Evolutionary conservation across 2,329 filamentous ascomycete genomes (phyloP).

Genomic region (Xylariaceae sp.): DNA sequence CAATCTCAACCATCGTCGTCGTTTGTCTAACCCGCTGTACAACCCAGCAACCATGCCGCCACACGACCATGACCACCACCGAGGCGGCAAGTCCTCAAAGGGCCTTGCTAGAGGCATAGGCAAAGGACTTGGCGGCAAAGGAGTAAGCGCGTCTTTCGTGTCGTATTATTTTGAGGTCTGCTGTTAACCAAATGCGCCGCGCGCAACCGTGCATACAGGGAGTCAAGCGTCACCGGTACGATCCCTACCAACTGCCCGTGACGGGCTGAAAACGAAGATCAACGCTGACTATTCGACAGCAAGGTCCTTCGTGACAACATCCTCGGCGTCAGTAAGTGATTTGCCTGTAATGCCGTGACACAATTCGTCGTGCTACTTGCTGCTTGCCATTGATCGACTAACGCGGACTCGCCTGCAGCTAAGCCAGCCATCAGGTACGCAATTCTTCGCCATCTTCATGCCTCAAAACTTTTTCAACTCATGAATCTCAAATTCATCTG

Average conservation of each 20-base stretch:
- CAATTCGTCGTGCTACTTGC: too few relatives aligned
- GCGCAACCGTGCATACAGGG: constrained; percentile 18
- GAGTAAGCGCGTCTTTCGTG: constrained; percentile 16
- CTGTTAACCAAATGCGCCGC: constrained; percentile 1
- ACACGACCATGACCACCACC: constrained; percentile 2
- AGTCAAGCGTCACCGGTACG: constrained; percentile 28
- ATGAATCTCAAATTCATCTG: too few relatives aligned
- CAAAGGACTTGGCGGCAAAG: constrained; percentile 27
- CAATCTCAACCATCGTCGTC: too few relatives aligned
- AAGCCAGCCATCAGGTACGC: constrained; percentile 51
- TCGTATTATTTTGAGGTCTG: not conserved
- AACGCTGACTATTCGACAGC: constrained; percentile 14
- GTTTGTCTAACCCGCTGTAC: too few relatives aligned
- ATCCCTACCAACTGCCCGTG: constrained; percentile 1
- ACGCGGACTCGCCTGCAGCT: constrained; percentile 34
- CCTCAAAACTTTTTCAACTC: too few relatives aligned
- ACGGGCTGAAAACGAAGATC: not conserved
- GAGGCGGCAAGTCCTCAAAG: constrained; percentile 21
- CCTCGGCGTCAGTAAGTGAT: constrained; percentile 30
- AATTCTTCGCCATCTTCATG: not conserved
- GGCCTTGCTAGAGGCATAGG: constrained; percentile 20
- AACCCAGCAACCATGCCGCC: too few relatives aligned
- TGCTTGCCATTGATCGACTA: constrained; percentile 8
- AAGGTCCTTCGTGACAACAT: constrained; percentile 34
- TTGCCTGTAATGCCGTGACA: too few relatives aligned